Evolutionary conservation across 1,284 basidiomycete genomes (phyloP), one percentile per base, ranked within the genome.

Genomic region (Cystobasidium slooffiae): DNA sequence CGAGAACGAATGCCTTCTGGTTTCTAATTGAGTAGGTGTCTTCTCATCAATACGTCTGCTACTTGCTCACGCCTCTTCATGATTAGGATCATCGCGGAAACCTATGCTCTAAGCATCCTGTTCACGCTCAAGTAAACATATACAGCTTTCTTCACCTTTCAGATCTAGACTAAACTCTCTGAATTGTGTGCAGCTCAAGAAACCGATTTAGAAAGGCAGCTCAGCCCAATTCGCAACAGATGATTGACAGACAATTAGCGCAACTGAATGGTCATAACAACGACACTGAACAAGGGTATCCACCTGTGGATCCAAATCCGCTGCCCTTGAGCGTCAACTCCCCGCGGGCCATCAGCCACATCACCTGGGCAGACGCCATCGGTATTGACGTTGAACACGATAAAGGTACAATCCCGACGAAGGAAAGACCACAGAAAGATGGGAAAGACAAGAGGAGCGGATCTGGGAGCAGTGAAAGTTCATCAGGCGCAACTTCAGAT

Each of bases 231-330:
- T 56, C 55, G n/a, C 18, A 58, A 14, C 14, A 81, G 61, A 82
- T 81, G 6, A 78, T 80, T 8, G 80, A 77, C 65, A 81, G 81
- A 64, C 83, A 83, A 70, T 81, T 84, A 37, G 18, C 31, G 12
- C 31, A 37, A 12, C 9, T 58, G 24, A 37, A 58, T 37, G 46
- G 46, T 14, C 14, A 2, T n/a, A n/a, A 49, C 14, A 49, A 12
- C 6, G 46, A 49, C 46, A 12, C 46, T 14, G 14, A 12, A 49
- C 14, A 12, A 49, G 46, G 12, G n/a, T n/a, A 12, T 14, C 46
- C 12, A 49, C 46, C 46, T 14, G 14, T 14, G 46, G 46, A 49
- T 12, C 12, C n/a, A 12, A 49, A 14, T 12, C 46, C n/a, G 14
- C 12, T 49, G 46, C 46, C 46, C 3, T n/a, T 12, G n/a, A 31